Evolutionary conservation across 805 yeast species (phyloP).

Genomic region (Ogataea thermomethanolica): DNA sequence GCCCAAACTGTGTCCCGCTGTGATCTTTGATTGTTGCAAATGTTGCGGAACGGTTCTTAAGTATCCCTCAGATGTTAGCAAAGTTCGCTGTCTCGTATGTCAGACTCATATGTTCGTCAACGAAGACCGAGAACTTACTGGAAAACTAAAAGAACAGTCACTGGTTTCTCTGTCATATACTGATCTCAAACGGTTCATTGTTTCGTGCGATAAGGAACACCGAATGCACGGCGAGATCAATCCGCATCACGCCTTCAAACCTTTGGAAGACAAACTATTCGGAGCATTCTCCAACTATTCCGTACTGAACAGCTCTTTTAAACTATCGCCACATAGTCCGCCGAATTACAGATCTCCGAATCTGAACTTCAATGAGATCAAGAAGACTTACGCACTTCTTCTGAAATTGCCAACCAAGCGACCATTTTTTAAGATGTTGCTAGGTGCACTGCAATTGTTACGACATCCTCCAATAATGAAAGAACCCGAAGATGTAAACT

Average conservation of each 20-base stretch:
- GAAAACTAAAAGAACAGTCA: background rate
- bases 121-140: background rate
- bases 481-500: conserved; percentile 44
- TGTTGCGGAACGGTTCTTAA: conserved; percentile 47
- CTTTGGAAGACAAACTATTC: conserved; percentile 47
- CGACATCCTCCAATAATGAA: conserved; percentile 44
- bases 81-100: conserved; percentile 62
- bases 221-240: conserved; percentile 1
- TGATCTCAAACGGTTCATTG: conserved; percentile 34
- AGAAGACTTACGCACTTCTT: conserved; percentile 43
- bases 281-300: conserved; percentile 45
- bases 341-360: conserved; percentile 42
- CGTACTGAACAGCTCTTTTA: conserved; percentile 56
- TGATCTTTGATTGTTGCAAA: conserved; percentile 33
- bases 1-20: conserved; percentile 3
- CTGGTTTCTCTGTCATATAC: conserved; percentile 27
- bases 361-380: conserved; percentile 47
- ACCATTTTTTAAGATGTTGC: conserved; percentile 55
- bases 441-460: conserved; percentile 49
- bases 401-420: conserved; percentile 53
- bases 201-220: conserved; percentile 29
- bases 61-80: conserved; percentile 34
- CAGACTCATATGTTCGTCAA: conserved; percentile 34
- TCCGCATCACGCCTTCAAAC: conserved; percentile 36
- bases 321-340: conserved; percentile 25